Evolutionary conservation across 2,329 filamentous ascomycete species (phyloP), one percentile per base, ranked within the genome.

Genomic region (Penicillium corylophilum): DNA sequence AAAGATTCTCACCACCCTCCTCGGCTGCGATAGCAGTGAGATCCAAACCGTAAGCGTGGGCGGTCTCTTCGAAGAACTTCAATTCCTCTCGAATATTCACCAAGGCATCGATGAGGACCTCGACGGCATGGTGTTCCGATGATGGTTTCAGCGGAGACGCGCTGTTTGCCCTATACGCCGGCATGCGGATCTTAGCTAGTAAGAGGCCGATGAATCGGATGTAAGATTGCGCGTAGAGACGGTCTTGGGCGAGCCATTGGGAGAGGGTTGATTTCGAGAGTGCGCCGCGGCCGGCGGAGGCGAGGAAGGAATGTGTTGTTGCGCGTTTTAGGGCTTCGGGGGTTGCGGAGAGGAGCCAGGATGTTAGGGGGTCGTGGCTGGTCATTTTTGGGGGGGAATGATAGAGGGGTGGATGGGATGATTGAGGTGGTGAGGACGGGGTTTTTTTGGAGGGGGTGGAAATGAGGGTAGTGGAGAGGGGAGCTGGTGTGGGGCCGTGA

Each of bases 231-330:
- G 86, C 83, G 70, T 89, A 88, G 53, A 90, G 80, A 8, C 84
- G 77, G 69, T 90, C 87, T 68, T 89, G 87, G 12, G 83, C 82
- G 39, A 90, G 82, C 87, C 87, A 90, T 67, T 79, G 77, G 18
- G 80, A 79, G 10, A 90, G 74, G 1, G 77, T 71, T 0, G 74
- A 63, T 44, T 82, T 82, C 16, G 81, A 73, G 16, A 88, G 73
- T 0, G 78, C 80, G 20, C 87, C 87, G 49, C 78, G 75, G 13
- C 86, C 86, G 5, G 87, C 86, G 43, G 82, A 78, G 10, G 75
- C 76, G 46, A 90, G 81, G 71, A 90, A 90, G 0, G 82, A 77
- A 48, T 84, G 80, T 53, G 86, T 83, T 0, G 86, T 89, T 10
- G 87, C 85, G 24, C 71, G 69, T 3, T 69, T 72, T 66, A 82